Evolutionary conservation across 495 filamentous ascomycete species (phyloP).

Genomic region (Endocarpon pusillum): DNA sequence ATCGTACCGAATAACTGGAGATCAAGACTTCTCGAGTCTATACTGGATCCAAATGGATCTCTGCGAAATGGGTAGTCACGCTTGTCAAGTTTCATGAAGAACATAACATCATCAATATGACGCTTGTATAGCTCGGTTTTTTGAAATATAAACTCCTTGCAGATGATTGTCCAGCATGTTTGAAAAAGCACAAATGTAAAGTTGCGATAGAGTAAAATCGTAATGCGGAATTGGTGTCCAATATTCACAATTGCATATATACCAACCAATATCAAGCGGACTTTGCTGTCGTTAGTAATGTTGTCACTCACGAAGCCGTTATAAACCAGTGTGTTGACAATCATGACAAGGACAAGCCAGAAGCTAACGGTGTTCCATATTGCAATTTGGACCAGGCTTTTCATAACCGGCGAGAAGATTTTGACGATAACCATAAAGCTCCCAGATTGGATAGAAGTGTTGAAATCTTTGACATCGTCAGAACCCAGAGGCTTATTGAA

Average conservation of each 20-base stretch:
- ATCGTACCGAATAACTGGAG: conserved; percentile 1
- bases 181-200: conserved; percentile 2
- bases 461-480: background rate
- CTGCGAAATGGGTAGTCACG: background rate
- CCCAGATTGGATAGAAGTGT: background rate
- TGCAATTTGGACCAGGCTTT: conserved; percentile 1
- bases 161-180: conserved; percentile 2
- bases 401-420: conserved; percentile 1
- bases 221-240: background rate
- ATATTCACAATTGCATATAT: conserved; percentile 1
- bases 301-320: conserved; percentile 1
- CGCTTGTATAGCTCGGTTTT: background rate
- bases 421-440: background rate
- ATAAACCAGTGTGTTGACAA: conserved; percentile 1
- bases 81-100: background rate
- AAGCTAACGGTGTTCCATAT: background rate
- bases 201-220: background rate
- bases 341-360: conserved; percentile 1
- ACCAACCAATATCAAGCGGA: background rate
- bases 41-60: background rate
- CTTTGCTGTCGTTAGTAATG: conserved; percentile 2
- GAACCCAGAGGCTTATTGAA: background rate
- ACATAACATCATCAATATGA: too few relatives aligned
- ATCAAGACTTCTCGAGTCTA: background rate
- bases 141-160: background rate